These are phyloP conservation scores for Annulohypoxylon stygium DNA, from an alignment of 495 filamentous ascomycete genomes.

Conservation along the genomic window DNA sequence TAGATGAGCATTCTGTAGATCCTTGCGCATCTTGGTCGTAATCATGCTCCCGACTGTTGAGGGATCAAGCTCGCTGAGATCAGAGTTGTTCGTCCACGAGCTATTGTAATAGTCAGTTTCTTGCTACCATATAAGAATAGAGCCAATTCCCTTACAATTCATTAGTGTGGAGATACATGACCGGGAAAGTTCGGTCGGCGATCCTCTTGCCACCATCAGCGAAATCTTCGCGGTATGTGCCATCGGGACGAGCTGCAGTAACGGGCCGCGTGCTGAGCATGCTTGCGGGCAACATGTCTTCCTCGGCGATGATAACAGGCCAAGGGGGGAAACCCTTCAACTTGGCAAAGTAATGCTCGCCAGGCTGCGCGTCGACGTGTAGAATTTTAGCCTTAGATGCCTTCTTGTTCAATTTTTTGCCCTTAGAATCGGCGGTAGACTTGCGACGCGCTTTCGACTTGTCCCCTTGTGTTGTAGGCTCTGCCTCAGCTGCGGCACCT, in stretches of 20 bases:
- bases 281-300: conserved; percentile 84
- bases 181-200: conserved; percentile 85
- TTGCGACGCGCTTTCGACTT: conserved; percentile 71
- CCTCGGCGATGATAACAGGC: conserved; percentile 91
- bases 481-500: conserved; percentile 37
- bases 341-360: conserved; percentile 86
- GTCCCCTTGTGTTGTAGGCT: conserved; percentile 48
- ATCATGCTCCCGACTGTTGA: conserved; percentile 73
- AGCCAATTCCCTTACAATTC: conserved; percentile 81
- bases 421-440: conserved; percentile 76
- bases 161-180: conserved; percentile 94
- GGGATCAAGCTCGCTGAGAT: conserved; percentile 78
- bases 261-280: conserved; percentile 81
- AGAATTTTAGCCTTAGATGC: conserved; percentile 77
- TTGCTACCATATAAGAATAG: background rate
- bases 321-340: conserved; percentile 92
- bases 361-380: conserved; percentile 83
- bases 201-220: conserved; percentile 84
- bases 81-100: conserved; percentile 85
- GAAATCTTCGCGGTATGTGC: conserved; percentile 85
- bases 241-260: conserved; percentile 81
- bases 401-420: conserved; percentile 87
- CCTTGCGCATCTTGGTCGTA: conserved; percentile 79
- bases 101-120: conserved; percentile 60
- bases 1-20: conserved; percentile 76